Conservation (phyloP, 345 rosid genomes). For the Rhizophora apiculata region DNA sequence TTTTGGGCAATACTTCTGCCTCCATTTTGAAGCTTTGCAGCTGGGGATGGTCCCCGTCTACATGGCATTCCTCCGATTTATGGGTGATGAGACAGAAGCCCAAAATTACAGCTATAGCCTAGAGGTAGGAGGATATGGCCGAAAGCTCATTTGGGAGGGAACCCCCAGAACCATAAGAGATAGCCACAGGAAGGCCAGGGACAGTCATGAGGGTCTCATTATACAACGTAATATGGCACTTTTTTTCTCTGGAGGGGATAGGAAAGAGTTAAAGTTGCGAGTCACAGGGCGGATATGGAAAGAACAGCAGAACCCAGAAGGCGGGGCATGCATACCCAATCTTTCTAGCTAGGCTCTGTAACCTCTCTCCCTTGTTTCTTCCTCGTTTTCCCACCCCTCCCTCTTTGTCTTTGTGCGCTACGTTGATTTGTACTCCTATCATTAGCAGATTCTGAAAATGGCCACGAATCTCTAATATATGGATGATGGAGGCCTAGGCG, state of each 20-base stretch:
- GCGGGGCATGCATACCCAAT: conserved; percentile 83
- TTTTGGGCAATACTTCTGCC: conserved; percentile 92
- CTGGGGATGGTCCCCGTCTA: conserved; percentile 95
- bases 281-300: conserved; percentile 95
- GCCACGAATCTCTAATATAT: not conserved
- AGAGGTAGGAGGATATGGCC: conserved; percentile 90
- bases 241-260: conserved; percentile 93
- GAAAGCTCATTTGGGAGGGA: conserved; percentile 93
- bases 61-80: conserved; percentile 91
- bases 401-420: not conserved
- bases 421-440: not conserved
- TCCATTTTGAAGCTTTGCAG: conserved; percentile 98
- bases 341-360: conserved; percentile 50
- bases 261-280: conserved; percentile 88
- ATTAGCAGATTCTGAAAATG: not conserved
- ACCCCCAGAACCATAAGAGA: conserved; percentile 86
- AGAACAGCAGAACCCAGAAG: conserved; percentile 83
- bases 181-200: conserved; percentile 87
- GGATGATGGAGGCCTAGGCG: not conserved
- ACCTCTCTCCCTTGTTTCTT: not conserved
- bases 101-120: conserved; percentile 86
- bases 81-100: conserved; percentile 90
- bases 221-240: conserved; percentile 92
- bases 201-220: conserved; percentile 86
- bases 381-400: not conserved